phyloP scores from a whole-genome alignment of 129 eudicot species.

The Logfia minima region DNA sequence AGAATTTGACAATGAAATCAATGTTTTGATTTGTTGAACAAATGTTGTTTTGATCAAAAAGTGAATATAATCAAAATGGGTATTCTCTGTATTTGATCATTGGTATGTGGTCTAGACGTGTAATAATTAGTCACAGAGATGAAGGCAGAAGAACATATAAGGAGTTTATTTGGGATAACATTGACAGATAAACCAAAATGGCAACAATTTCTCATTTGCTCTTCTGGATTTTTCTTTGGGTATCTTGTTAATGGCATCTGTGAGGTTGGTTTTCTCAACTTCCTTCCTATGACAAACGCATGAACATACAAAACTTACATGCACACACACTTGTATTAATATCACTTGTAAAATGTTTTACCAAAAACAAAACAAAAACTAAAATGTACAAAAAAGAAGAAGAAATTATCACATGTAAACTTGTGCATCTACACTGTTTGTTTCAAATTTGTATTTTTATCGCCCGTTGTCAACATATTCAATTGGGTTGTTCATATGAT shows the following conservation, averaged over 20 bases:
- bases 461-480: neutral
- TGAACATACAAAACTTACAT: constrained; percentile 9
- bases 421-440: constrained; percentile 3
- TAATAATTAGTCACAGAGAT: constrained; percentile 40
- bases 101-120: constrained; percentile 24
- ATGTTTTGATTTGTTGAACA: constrained; percentile 2
- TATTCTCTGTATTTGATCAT: constrained; percentile 4
- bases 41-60: constrained; percentile 6
- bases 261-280: constrained; percentile 43
- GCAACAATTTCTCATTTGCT: constrained; percentile 68
- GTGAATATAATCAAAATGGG: constrained; percentile 13
- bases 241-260: constrained; percentile 86
- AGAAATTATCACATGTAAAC: neutral
- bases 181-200: constrained; percentile 74
- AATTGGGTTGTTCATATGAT: neutral
- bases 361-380: too few relatives aligned
- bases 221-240: constrained; percentile 75
- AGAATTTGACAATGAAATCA: constrained; percentile 12
- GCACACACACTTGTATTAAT: constrained; percentile 5
- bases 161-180: constrained; percentile 77
- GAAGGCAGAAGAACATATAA: constrained; percentile 70
- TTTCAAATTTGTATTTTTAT: neutral
- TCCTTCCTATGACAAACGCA: neutral
- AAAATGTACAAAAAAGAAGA: too few relatives aligned
- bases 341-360: neutral